Evolutionary conservation across 1,284 basidiomycete species (phyloP), one percentile per base, ranked within the genome.

Genomic region (Microbotryum scabiosae): DNA sequence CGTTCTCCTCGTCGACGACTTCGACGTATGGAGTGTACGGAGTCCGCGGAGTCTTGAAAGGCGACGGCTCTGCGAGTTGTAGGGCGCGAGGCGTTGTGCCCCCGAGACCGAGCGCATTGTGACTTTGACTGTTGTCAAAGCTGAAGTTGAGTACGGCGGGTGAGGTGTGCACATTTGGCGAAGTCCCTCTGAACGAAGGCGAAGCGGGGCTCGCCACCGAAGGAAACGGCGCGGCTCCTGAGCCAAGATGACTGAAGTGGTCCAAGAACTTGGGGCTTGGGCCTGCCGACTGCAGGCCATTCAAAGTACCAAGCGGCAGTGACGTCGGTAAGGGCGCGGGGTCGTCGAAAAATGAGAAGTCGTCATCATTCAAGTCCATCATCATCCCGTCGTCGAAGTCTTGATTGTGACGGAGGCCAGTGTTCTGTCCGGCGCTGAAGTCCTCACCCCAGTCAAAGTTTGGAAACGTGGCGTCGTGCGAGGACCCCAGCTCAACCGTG

Each of bases 291-390:
- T 51, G 54, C 4, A 59, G 26, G 23, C 59, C 48, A 21, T 43
- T 21, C 25, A 54, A 54, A 10, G 10, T 56, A 16, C 36, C 16
- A 18, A 41, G 41, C 32, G 28, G 48, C 20, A 50, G 43, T 6
- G 58, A 51, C 25, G 32, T 16, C 49, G 10, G 60, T 26, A 1
- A 52, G 4, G 63, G 64, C 6, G 64, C 52, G 18, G 70, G 68
- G 6, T 63, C 63, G 57, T 72, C 71, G 54, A 72, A 72, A 50
- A 71, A 72, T 20, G 68, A 71, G 32, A 72, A 72, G 56, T 72
- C 71, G 56, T 72, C 71, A 43, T 72, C 71, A 0, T 68, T 72
- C 18, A 72, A 50, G 21, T 64, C 65, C 48, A 62, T 60, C 44
- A 66, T 57, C 51, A 62, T 55, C 21, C 58, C 58, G 48, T 68